Evolutionary conservation across 2,329 filamentous ascomycete genomes (phyloP), one percentile per base, ranked within the genome.

Genomic region (Cladosporium sp.): DNA sequence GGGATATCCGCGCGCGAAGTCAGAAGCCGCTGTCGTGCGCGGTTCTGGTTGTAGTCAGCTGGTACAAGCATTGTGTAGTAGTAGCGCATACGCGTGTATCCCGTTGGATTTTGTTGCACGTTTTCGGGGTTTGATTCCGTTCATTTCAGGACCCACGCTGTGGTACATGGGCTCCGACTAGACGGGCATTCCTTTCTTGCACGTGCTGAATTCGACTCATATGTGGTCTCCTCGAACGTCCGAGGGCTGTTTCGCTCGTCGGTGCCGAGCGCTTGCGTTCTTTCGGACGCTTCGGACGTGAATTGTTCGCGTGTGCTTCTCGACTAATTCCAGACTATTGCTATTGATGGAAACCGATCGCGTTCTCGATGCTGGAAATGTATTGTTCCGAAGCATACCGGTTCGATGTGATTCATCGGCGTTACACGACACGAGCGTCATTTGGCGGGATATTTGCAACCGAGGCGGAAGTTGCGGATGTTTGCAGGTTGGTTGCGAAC

Each of bases 391-490:
- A 48, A 12, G 25, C 15, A 12, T 28, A 45, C 24, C 28, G 19
- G 15, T 10, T 19, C 17, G 8, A n/a, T 35, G 42, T 48, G 45
- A 48, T 22, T 48, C 42, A 37, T 37, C 35, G 24, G 20, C 19
- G 45, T 35, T 28, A 28, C 45, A 48, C 45, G 25, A 48, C 25
- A 35, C n/a, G 28, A 12, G 24, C 15, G 17, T 39, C 7, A 15
- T 39, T 13, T 19, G n/a, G 28, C 45, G 45, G 45, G 17, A 20
- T 25, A 48, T 48, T 22, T 48, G 45, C 45, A 48, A 35, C 45
- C 45, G 45, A 48, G 45, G 45, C 45, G 45, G 45, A 35, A 48
- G 28, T 34, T 34, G 45, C 45, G 45, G 45, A 48, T 48, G 25
- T 48, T 35, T 48, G 45, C n/a, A 48, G n/a, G 28, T 35, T 10